Evolutionary conservation across 2,329 filamentous ascomycete genomes (phyloP), one percentile per base, ranked within the genome.

Genomic region (Alternaria atra): DNA sequence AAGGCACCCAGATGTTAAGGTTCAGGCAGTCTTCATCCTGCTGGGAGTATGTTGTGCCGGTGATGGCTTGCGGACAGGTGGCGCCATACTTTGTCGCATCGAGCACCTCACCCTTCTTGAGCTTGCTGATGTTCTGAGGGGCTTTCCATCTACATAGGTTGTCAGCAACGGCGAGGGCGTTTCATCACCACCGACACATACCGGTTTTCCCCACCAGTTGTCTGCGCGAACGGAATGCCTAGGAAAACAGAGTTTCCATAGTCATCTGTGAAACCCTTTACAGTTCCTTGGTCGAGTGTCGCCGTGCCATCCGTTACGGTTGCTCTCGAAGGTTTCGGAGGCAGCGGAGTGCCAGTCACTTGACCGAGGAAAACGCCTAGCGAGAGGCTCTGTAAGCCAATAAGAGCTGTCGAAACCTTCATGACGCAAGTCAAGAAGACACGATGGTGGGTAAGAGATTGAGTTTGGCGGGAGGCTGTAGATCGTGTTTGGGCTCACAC

Each of bases 1-100:
- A 55, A 6, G 69, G 69, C 15, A 52, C 68, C 69, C 69, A 72
- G 6, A 72, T 58, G 46, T 72, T 72, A 6, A 82, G 70, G 61
- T 79, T 82, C 66, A 82, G 61, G 52, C 80, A 82, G 34, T 82
- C 78, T 42, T 72, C 69, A 30, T 55, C 62, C 46, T 72, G 69
- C 30, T 67, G 65, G 10, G 68, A 66, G 56, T 63, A 72, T 9
- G 56, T 48, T 10, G 66, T 65, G 27, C 66, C 67, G 23, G 64
- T 64, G 20, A 72, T 69, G 35, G 69, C 68, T 50, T 72, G 69
- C 10, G 69, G 69, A 47, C 69, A 72, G 37, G 69, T 72, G 5
- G 69, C 55, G 34, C 69, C 69, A 39, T 72, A 72, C 34, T 63
- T 50, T 17, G 63, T 65, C 25, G 69, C 69, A 51, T 68, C 44